Evolutionary conservation across 192 early-diverging fungal genomes (phyloP), one percentile per base, ranked within the genome.

Genomic region (Coemansia sp.): DNA sequence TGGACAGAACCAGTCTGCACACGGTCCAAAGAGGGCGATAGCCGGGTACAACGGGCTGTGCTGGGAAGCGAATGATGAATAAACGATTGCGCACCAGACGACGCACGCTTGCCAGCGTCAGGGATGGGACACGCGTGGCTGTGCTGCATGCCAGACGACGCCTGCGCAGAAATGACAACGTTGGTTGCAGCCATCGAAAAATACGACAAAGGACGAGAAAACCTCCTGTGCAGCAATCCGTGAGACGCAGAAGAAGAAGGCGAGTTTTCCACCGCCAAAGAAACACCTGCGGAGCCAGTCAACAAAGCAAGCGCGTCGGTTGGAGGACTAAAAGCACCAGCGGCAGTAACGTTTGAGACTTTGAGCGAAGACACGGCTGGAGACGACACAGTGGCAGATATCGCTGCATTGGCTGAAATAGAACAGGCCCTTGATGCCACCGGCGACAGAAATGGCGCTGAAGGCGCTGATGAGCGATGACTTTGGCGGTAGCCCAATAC

Each of bases 261-360:
- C 42, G 12, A 11, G 5, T 7, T 7, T 45, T 4, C 5, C 34
- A 36, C 5, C 8, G 34, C 49, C 31, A 32, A 12, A 2, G 36
- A 34, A 7, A 17, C n/a, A n/a, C 32, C 32, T 17, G 36, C n/a
- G 2, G 57, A 59, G 17, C 11, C 32, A 8, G 34, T 5, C 33
- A 59, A 11, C 32, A 64, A 32, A 11, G 28, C 50, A 18, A 64
- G 33, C 6, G 63, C 20, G n/a, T 52, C 51, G 36, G 25, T 14
- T 56, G 52, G 51, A 20, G 63, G 63, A 28, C 63, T 65, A 29
- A 65, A 65, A 4, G 63, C 63, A 30, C 63, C 63, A 30, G 52
- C 29, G 22, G 54, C 63, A n/a, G 63, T 56, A 25, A 65, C 63
- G 40, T 30, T 65, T 36, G 38, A 56, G 34, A 65, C 63, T n/a